Base-by-base conservation (phyloP, 352 stramenopile genomes). In the Plasmopara muralis region DNA sequence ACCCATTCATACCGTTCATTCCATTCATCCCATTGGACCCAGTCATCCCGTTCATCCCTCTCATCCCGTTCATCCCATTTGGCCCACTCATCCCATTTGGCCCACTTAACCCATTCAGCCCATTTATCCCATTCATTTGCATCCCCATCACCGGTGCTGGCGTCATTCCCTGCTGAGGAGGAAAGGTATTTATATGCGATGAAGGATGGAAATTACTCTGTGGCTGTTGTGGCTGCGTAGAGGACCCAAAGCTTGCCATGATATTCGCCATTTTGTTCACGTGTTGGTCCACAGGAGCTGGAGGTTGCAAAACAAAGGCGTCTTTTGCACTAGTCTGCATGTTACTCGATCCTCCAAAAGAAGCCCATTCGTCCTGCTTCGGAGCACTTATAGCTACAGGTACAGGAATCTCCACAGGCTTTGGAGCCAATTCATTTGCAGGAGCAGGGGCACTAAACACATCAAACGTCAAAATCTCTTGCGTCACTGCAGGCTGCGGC, bases 231-330 rank as follows among this genome's bases (percentile, higher is more conserved):
- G 54, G 60, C 29, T 64, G 55, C 9, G 62, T 50, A 0, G 62
- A 49, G 0, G 61, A 34, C 9, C 77, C 83, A 41, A 93, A 93
- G 60, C 73, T 93, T 10, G 83, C 80, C 83, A 93, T 93, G 63
- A 93, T 93, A 63, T 81, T 90, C 43, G 80, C 80, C 72, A 91
- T 85, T 41, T 85, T 83, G 64, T 85, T 87, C 41, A 69, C 59
- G 50, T 83, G 76, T 51, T 85, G 74, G 47, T 76, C 70, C 6
- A 65, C 64, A n/a, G 71, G 65, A 4, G 62, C 44, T 1, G 71
- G 20, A 35, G 55, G 45, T 49, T 62, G 60, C 18, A 47, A 42
- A 1, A 67, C 62, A 34, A 89, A 89, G 13, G 72, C 68, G 35
- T 89, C 74, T 44, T 66, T 57, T 50, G 60, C 60, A 6, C 44